phyloP scores from a whole-genome alignment of 768 basidiomycete genomes.

The Panus rudis region DNA sequence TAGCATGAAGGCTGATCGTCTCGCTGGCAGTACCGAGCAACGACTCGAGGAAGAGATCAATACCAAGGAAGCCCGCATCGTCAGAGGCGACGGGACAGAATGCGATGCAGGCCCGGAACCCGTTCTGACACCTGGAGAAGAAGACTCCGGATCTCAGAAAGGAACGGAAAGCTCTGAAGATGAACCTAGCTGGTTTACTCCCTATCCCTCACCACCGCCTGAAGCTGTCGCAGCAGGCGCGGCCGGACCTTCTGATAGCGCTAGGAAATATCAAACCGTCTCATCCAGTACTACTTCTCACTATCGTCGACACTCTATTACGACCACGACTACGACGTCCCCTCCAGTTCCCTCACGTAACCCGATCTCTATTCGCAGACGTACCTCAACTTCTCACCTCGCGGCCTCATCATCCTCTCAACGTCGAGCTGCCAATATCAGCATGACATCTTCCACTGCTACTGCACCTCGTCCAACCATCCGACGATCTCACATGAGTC shows the following conservation, averaged over 20 bases:
- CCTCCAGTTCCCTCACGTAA: constrained; percentile 1
- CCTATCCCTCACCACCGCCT: constrained; percentile 21
- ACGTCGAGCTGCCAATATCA: constrained; percentile 17
- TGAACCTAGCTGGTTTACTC: constrained; percentile 47
- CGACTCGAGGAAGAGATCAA: constrained; percentile 65
- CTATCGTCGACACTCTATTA: background rate
- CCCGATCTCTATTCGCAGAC: constrained; percentile 2
- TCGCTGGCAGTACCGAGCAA: constrained; percentile 49
- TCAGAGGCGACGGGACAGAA: constrained; percentile 69
- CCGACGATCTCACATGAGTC: constrained; percentile 39
- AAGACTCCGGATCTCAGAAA: constrained; percentile 1
- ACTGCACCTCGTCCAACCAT: constrained; percentile 43
- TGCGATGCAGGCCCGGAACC: constrained; percentile 20
- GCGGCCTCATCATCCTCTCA: background rate
- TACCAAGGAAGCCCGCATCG: constrained; percentile 57
- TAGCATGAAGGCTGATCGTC: constrained; percentile 39
- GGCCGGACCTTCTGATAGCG: background rate
- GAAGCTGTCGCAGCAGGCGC: too few relatives aligned
- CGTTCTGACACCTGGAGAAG: background rate
- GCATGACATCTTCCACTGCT: constrained; percentile 30
- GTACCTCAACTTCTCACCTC: constrained; percentile 2
- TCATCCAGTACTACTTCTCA: constrained; percentile 7
- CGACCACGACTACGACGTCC: constrained; percentile 1
- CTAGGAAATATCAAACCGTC: background rate
- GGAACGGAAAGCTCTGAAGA: constrained; percentile 25